Percentiles rank a stretch among this genome's conserved stretches.
Conservation (phyloP, 805 yeast genomes). For the Yarrowia phangngaensis region DNA sequence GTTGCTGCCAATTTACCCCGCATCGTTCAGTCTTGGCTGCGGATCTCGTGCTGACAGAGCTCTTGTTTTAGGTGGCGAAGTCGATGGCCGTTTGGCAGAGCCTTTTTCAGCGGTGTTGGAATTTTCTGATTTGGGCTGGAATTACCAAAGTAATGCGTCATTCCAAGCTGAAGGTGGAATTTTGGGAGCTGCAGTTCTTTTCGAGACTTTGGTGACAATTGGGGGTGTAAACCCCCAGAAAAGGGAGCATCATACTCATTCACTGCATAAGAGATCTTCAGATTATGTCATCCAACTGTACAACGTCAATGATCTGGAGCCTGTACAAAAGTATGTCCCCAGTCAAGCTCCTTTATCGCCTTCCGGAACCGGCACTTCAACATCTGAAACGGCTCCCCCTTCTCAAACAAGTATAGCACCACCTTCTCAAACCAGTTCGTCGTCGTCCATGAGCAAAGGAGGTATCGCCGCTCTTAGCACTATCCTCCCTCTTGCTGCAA, state of each 20-base stretch:
- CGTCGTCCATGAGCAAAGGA: neutral
- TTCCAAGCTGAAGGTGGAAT: conserved; percentile 1
- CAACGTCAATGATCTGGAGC: conserved; percentile 19
- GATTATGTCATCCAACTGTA: conserved; percentile 6
- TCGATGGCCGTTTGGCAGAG: conserved; percentile 4
- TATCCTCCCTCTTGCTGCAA: conserved; percentile 3
- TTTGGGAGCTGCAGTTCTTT: conserved; percentile 6
- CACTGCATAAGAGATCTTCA: neutral
- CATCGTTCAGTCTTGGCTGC: neutral
- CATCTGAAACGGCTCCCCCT: neutral
- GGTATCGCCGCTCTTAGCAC: conserved; percentile 16
- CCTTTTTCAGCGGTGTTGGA: conserved; percentile 7
- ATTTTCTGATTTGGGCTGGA: conserved; percentile 8
- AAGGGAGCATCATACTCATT: too few species aligned
- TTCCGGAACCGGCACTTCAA: neutral
- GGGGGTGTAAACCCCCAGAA: neutral
- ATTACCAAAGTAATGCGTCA: conserved; percentile 1
- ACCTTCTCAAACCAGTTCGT: neutral
- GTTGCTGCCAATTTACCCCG: conserved; percentile 7
- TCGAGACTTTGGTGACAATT: conserved; percentile 20
- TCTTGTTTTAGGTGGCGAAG: conserved; percentile 9
- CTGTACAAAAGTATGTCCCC: conserved; percentile 15
- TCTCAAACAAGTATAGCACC: neutral
- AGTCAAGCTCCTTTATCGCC: conserved; percentile 1
- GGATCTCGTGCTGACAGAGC: neutral